Base-by-base conservation (phyloP, 306 rosid genomes). In the Acmispon strigosus region DNA sequence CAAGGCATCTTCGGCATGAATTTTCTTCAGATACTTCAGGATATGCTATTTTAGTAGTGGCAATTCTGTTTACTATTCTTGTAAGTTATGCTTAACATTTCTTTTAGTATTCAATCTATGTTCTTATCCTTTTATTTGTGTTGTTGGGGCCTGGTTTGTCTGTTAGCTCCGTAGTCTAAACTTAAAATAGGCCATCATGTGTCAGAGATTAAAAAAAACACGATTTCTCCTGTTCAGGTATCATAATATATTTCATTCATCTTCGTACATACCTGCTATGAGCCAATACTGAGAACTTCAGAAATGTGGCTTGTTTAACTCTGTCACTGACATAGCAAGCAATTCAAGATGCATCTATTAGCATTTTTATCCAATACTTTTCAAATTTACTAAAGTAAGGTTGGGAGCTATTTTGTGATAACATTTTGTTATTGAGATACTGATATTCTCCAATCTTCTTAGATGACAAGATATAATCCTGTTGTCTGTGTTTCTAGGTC, bases 1-100 rank as follows among this genome's bases (percentile, higher is more conserved):
- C 88, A 0, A 85, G 96, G 81, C 98, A 84, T 81, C 98, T 92
- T 60, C 86, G 88, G 62, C 96, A 92, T 71, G 82, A 86, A 74
- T 83, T 92, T 84, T 69, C 90, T 57, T 78, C 85, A n/a, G 69
- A 82, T 79, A 66, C 80, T 75, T 83, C 89, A 57, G 96, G 98
- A 78, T 87, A 89, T 73, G 89, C 91, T 15, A 72, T 86, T 83
- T 70, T 88, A 68, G 95, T 79, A 69, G 87, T 76, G 47, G 86
- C 96, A 3, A 67, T 92, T 82, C 79, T 86, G 76, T 87, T 84
- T 82, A 87, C 96, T 54, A 58, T 87, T 69, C 74, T 77, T 62
- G 98, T 89, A 77, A 89, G 94, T 76, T 68, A 50, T 77, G 77
- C 72, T 29, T 36, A 47, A 43, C 48, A 50, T 69, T 69, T 54